These are phyloP conservation scores for Tuber aestivum DNA, from an alignment of 495 filamentous ascomycete genomes.

Conservation along the genomic window DNA sequence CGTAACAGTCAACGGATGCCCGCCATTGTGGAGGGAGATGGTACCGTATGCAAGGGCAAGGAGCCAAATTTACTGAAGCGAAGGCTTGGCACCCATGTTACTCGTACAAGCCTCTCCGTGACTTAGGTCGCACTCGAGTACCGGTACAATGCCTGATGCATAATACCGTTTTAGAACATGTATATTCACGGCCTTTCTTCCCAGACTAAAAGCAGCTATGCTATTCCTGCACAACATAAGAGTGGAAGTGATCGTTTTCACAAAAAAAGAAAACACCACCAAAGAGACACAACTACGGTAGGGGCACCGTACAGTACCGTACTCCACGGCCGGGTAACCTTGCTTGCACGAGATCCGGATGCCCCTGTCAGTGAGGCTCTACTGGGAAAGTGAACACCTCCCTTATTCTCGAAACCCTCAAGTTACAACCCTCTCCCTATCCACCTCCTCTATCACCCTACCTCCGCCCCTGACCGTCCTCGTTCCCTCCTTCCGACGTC, in stretches of 20 bases:
- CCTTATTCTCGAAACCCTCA: slow-evolving; percentile 7
- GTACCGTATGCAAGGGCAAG: not conserved
- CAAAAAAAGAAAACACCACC: not conserved
- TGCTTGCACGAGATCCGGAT: slow-evolving; percentile 18
- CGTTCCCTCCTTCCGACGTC: slow-evolving; percentile 13
- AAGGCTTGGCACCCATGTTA: not conserved
- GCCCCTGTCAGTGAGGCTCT: not conserved
- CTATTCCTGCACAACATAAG: too few species aligned
- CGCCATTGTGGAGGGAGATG: not conserved
- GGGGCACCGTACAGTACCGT: too few species aligned
- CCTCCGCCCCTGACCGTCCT: not conserved
- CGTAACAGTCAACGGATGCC: not conserved
- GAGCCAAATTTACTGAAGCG: not conserved
- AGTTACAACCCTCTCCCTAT: not conserved
- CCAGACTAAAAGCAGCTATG: too few species aligned
- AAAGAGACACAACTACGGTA: too few species aligned
- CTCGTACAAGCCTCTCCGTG: too few species aligned
- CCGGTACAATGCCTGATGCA: too few species aligned
- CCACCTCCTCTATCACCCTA: not conserved
- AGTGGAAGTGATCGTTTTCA: too few species aligned
- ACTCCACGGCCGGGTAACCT: slow-evolving; percentile 10
- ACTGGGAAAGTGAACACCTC: slow-evolving; percentile 36
- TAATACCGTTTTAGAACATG: too few species aligned
- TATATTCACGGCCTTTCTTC: too few species aligned
- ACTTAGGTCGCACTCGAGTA: too few species aligned